Conservation (phyloP, 2,329 filamentous ascomycete genomes). For the Elsinoe necatrix region DNA sequence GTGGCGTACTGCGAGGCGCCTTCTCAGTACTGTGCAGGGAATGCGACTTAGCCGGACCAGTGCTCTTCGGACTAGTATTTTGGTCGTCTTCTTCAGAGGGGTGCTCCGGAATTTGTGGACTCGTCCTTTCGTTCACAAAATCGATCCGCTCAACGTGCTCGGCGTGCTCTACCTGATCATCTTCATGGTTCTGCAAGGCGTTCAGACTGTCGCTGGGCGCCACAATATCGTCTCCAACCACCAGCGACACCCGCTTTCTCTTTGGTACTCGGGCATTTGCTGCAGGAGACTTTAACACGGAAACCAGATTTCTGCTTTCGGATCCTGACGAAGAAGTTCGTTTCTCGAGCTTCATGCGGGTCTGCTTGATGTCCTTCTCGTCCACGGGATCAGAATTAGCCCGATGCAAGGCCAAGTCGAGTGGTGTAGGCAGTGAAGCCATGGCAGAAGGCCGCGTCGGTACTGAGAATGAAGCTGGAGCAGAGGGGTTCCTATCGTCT, state of each 20-base stretch:
- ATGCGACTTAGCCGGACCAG: neutral
- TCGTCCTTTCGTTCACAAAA: slow-evolving; percentile 21
- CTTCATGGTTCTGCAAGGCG: slow-evolving; percentile 13
- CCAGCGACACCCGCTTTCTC: slow-evolving; percentile 30
- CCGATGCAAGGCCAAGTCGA: slow-evolving; percentile 18
- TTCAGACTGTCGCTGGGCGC: slow-evolving; percentile 29
- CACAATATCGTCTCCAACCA: slow-evolving; percentile 30
- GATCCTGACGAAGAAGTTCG: slow-evolving; percentile 31
- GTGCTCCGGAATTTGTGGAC: neutral
- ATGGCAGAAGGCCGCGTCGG: neutral
- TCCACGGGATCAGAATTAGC: slow-evolving; percentile 25
- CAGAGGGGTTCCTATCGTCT: slow-evolving; percentile 23
- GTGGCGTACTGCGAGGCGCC: neutral
- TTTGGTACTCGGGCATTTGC: slow-evolving; percentile 20
- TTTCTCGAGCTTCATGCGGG: slow-evolving; percentile 25
- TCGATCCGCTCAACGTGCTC: slow-evolving; percentile 21
- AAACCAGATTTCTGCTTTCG: slow-evolving; percentile 29
- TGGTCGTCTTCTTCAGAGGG: neutral
- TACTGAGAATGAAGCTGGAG: slow-evolving; percentile 2
- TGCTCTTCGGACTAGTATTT: neutral
- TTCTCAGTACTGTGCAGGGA: neutral
- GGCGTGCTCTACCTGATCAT: slow-evolving; percentile 21
- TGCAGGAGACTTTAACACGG: slow-evolving; percentile 28
- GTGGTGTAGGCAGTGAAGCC: slow-evolving; percentile 1
- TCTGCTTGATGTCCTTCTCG: slow-evolving; percentile 24